Percentiles rank a stretch among this genome's conserved stretches.
phyloP scores from a whole-genome alignment of 164 flowering plant species.

The Tinospora cordifolia region DNA sequence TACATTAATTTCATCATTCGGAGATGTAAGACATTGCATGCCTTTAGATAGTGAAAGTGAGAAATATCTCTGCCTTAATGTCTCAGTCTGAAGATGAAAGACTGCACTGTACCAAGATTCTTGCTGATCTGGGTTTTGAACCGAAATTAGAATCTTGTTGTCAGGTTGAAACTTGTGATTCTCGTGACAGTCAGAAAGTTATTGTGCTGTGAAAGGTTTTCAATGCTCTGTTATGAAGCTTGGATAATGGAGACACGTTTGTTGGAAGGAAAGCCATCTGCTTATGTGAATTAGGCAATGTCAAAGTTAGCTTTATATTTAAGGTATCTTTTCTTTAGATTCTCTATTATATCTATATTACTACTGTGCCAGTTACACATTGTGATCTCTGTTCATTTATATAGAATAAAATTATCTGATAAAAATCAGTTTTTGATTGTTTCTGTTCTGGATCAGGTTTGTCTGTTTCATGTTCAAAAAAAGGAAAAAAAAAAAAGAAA shows the following conservation, averaged over 20 bases:
- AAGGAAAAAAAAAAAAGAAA: too few relatives aligned
- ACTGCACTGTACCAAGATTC: not conserved
- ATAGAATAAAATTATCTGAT: not conserved
- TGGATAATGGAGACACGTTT: not conserved
- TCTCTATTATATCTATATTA: not conserved
- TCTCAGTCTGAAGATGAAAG: too few relatives aligned
- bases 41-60: not conserved
- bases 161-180: not conserved
- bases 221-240: not conserved
- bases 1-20: not conserved
- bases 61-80: not conserved
- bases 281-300: not conserved
- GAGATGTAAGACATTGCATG: not conserved
- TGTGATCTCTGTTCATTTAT: not conserved
- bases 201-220: not conserved
- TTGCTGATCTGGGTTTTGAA: not conserved
- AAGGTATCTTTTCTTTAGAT: not conserved
- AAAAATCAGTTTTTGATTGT: not conserved
- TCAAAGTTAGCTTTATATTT: not conserved
- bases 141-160: not conserved
- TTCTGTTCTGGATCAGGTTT: not conserved
- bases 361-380: not conserved
- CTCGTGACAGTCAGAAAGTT: not conserved
- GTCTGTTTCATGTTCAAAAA: too few relatives aligned
- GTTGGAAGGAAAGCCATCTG: not conserved